Evolutionary conservation across 225 moss, liverwort and hornwort genomes (phyloP).

Genomic region (Neckera pumila): DNA sequence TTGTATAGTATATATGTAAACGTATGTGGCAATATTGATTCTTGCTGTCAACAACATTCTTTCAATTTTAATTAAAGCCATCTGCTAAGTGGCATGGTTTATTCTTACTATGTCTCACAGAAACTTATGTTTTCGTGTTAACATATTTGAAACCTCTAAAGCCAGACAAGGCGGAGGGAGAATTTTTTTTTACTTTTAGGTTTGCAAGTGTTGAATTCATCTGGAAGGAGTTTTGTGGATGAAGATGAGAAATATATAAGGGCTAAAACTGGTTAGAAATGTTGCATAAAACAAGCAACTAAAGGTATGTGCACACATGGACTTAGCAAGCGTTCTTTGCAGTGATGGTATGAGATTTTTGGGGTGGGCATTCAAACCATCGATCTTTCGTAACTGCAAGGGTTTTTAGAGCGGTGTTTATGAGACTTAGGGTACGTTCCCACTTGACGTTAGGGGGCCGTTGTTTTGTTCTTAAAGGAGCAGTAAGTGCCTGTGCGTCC

Average conservation of each 20-base stretch:
- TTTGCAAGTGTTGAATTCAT: not conserved
- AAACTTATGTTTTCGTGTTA: not conserved
- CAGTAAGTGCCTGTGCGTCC: too few relatives aligned
- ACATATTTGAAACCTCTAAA: not conserved
- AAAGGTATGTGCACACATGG: too few relatives aligned
- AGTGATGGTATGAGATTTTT: too few relatives aligned
- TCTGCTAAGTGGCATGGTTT: slow-evolving; percentile 23
- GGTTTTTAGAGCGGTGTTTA: too few relatives aligned
- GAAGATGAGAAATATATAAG: not conserved
- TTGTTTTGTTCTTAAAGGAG: too few relatives aligned
- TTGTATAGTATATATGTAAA: not conserved
- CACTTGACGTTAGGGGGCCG: too few relatives aligned
- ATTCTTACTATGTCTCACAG: not conserved
- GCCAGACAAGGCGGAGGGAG: not conserved
- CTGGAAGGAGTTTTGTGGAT: not conserved
- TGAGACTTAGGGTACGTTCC: too few relatives aligned
- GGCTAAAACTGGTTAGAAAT: not conserved
- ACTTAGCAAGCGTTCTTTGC: too few relatives aligned
- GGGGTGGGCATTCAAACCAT: too few relatives aligned
- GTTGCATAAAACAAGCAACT: not conserved
- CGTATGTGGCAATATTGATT: slow-evolving; percentile 15
- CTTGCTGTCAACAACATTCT: slow-evolving; percentile 27
- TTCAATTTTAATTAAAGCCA: slow-evolving; percentile 20
- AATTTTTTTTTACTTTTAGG: not conserved
- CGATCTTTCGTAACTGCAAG: too few relatives aligned